Percentiles rank a stretch among this genome's conserved stretches.
Conservation (phyloP, 2,329 filamentous ascomycete genomes). For the Helicocarpus griseus region DNA sequence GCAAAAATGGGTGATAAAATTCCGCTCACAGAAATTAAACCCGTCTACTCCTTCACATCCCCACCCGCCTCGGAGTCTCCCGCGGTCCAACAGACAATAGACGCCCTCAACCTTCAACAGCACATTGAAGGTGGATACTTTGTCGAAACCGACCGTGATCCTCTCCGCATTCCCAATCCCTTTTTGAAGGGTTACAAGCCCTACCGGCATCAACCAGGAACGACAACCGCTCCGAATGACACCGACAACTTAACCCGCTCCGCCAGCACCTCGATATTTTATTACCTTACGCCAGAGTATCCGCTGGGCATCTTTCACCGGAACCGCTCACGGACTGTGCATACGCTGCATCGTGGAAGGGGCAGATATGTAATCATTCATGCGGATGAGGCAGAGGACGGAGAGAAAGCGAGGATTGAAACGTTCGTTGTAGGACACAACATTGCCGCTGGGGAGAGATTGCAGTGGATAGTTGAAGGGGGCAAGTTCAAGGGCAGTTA, state of each 20-base stretch:
- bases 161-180: constrained; percentile 45
- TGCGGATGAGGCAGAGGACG: constrained; percentile 36
- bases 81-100: constrained; percentile 30
- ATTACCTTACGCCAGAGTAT: constrained; percentile 48
- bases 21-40: constrained; percentile 15
- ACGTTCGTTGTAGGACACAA: constrained; percentile 54
- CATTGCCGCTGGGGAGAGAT: constrained; percentile 47
- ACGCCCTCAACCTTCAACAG: constrained; percentile 38
- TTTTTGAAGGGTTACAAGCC: constrained; percentile 28
- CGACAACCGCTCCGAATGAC: constrained; percentile 22
- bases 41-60: constrained; percentile 17
- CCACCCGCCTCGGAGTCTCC: constrained; percentile 21
- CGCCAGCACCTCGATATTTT: constrained; percentile 54
- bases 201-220: constrained; percentile 26
- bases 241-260: constrained; percentile 38
- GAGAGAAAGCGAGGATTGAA: constrained; percentile 45
- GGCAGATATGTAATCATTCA: constrained; percentile 58
- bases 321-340: constrained; percentile 53
- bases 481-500: constrained; percentile 58
- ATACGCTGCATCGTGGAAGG: constrained; percentile 54
- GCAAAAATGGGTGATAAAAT: constrained; percentile 7
- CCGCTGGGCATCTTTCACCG: constrained; percentile 54
- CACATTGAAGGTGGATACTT: constrained; percentile 60
- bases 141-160: constrained; percentile 49
- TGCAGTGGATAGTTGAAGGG: constrained; percentile 62